These are phyloP conservation scores for Candolleomyces eurysporus DNA, from an alignment of 768 basidiomycete species.

Conservation along the genomic window DNA sequence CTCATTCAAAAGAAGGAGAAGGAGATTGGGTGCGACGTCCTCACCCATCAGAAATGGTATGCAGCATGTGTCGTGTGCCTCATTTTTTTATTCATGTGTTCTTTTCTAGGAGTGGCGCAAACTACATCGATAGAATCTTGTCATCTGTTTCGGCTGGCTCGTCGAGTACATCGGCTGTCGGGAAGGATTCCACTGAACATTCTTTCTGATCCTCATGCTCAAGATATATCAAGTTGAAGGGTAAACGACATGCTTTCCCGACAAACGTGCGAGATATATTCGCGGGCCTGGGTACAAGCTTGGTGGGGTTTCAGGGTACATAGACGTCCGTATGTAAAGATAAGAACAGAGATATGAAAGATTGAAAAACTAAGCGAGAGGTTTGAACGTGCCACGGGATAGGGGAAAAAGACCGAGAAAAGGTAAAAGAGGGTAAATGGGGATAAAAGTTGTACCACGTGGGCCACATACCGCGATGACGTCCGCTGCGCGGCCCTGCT, in stretches of 20 bases:
- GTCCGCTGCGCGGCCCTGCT: background rate
- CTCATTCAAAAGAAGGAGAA: constrained; percentile 86
- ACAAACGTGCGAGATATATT: background rate
- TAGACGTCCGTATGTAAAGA: background rate
- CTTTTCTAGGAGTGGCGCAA: constrained; percentile 75
- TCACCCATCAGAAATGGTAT: constrained; percentile 93
- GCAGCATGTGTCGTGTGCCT: constrained; percentile 16
- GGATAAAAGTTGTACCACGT: background rate
- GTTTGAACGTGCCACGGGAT: too few relatives aligned
- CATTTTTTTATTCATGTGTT: constrained; percentile 1
- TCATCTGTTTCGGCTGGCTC: constrained; percentile 84
- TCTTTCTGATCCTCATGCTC: constrained; percentile 51
- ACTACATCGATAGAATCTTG: constrained; percentile 86
- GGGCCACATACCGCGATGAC: background rate
- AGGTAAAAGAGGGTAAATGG: background rate
- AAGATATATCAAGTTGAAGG: background rate
- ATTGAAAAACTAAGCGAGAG: too few relatives aligned
- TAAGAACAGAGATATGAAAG: background rate
- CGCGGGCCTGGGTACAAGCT: background rate
- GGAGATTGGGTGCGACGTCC: constrained; percentile 83
- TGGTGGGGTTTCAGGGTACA: background rate
- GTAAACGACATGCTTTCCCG: constrained; percentile 2
- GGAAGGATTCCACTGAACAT: constrained; percentile 89
- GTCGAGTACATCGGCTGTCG: constrained; percentile 79
- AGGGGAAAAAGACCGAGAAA: background rate